Base-by-base conservation (phyloP, 2,329 filamentous ascomycete genomes). In the Pseudopithomyces maydicus region DNA sequence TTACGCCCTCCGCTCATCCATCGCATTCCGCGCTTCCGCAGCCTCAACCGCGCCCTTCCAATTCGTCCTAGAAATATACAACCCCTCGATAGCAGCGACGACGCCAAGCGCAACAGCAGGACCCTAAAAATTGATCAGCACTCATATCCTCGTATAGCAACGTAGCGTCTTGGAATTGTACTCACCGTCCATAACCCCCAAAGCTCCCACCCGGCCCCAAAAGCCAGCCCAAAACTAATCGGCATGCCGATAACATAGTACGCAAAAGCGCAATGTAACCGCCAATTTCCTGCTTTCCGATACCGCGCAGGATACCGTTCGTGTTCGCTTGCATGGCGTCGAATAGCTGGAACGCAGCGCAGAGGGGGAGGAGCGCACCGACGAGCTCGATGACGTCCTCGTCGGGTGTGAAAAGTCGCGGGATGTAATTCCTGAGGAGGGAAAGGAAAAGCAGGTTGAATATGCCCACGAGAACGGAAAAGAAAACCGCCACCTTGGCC, bases 161-260 rank as follows among this genome's bases (percentile, higher is more conserved):
- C 8, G 22, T 29, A 5, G 2, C 8, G 17, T 3, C 4, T 10
- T 17, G 14, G 35, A 10, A 43, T 1, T 8, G 17, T 8, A 71
- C 72, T 72, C 64, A 75, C 73, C 54, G 53, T 79, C 94, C 94
- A 98, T 17, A 98, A 79, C 0, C 94, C 94, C 54, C 86, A 82
- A 36, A 98, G 79, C 45, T 87, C 86, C 92, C 90, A 96, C 19
- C 82, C 82, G 3, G 93, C 78, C 0, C 87, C 89, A 73, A 98
- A 97, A 0, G 88, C 90, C 0, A 90, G 85, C 4, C 84, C 86
- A 63, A 97, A 89, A 38, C 89, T 91, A 33, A 97, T 85, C 0
- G 95, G 94, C 76, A 98, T 82, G 0, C 91, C 94, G 23, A 98
- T 83, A 17, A 85, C 79, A 75, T 98, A 99, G 78, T 97, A 97